Conservation (phyloP, 1,139 yeast genomes). For the Geotrichum australiense region DNA sequence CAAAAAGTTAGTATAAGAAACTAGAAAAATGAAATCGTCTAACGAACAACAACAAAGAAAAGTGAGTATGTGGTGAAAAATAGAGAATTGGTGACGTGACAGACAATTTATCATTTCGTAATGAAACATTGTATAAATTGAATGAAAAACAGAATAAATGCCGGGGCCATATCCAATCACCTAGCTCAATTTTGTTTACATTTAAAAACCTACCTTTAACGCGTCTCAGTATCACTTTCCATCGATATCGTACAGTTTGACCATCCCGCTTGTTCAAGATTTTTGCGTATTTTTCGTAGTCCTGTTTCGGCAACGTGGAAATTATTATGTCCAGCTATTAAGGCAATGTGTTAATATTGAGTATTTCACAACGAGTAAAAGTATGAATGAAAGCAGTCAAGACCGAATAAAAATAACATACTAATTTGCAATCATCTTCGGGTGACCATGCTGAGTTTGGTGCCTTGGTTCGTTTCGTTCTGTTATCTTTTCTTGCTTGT, state of each 20-base stretch:
- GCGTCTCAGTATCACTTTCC: conserved; percentile 33
- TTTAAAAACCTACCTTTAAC: conserved; percentile 25
- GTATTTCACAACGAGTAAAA: background rate
- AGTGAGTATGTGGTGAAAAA: too few relatives aligned
- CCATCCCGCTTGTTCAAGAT: conserved; percentile 32
- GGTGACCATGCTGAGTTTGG: conserved; percentile 46
- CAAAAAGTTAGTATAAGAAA: too few relatives aligned
- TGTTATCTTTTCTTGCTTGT: conserved; percentile 6
- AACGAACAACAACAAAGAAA: too few relatives aligned
- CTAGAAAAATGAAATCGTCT: too few relatives aligned
- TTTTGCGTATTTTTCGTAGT: conserved; percentile 32
- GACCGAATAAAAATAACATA: conserved; percentile 43
- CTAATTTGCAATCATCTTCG: conserved; percentile 82
- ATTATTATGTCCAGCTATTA: conserved; percentile 30
- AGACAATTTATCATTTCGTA: too few relatives aligned
- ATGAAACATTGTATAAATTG: too few relatives aligned
- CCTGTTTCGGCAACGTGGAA: conserved; percentile 33
- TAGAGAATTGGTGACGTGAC: too few relatives aligned
- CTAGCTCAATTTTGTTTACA: background rate
- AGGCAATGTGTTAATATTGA: background rate
- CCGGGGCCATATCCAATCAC: too few relatives aligned
- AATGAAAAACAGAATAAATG: too few relatives aligned
- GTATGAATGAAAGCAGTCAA: background rate
- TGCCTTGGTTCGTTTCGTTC: conserved; percentile 9
- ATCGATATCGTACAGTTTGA: conserved; percentile 33